Evolutionary conservation across 2,329 filamentous ascomycete species (phyloP).

Genomic region (Paraphaeosphaeria sporulosa): DNA sequence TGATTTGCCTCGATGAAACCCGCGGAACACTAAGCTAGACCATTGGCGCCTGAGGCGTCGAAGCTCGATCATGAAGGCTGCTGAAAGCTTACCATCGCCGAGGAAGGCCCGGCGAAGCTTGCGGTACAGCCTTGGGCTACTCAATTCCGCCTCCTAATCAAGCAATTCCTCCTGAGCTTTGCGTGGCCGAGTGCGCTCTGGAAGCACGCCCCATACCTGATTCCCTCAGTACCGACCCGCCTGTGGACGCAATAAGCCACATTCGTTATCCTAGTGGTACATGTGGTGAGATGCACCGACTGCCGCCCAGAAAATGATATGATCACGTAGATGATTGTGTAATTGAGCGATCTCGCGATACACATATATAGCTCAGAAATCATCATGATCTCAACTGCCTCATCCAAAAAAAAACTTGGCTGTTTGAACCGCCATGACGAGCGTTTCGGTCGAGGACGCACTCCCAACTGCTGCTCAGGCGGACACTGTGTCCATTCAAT

Average conservation of each 20-base stretch:
- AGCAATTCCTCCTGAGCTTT: neutral
- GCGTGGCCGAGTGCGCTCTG: neutral
- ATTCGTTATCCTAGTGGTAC: neutral
- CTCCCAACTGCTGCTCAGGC: conserved; percentile 2
- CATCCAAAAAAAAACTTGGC: neutral
- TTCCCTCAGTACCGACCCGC: neutral
- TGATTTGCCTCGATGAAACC: neutral
- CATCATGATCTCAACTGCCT: neutral
- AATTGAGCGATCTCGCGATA: neutral
- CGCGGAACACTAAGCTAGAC: neutral
- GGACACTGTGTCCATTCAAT: conserved; percentile 8
- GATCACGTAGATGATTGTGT: neutral
- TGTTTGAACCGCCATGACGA: conserved; percentile 2
- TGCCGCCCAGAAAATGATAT: neutral
- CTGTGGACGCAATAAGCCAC: neutral
- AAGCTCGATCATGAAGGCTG: conserved; percentile 1
- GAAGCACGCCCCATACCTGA: neutral
- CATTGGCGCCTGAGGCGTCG: conserved; percentile 1
- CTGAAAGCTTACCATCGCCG: conserved; percentile 2
- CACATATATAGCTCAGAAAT: neutral
- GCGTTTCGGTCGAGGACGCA: neutral
- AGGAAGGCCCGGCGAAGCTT: conserved; percentile 4
- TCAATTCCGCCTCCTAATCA: neutral
- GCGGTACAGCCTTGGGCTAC: neutral
- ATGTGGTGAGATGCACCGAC: neutral